Percentiles rank a stretch among this genome's conserved stretches.
Conservation (phyloP, 768 basidiomycete genomes). For the Nevesoporus exiguus region DNA sequence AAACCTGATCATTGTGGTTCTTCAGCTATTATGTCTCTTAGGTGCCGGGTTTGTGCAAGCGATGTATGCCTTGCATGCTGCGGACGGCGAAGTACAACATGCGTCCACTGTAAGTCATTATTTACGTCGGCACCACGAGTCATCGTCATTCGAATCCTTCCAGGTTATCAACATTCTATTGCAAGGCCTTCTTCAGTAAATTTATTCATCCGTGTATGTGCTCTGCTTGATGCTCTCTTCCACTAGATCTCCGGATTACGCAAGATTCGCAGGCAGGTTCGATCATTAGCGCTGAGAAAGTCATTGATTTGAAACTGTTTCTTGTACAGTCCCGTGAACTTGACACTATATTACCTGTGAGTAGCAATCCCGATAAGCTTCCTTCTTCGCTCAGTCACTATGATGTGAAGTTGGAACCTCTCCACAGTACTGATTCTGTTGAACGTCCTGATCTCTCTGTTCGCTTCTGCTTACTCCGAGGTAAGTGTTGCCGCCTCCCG, state of each 20-base stretch:
- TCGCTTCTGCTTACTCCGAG: conserved; percentile 88
- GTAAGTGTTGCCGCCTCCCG: conserved; percentile 39
- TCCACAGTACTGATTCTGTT: conserved; percentile 80
- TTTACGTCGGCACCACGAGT: neutral
- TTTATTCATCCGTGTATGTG: neutral
- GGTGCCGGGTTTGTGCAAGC: conserved; percentile 84
- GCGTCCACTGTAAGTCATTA: conserved; percentile 41
- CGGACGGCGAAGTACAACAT: conserved; percentile 71
- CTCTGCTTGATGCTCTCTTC: neutral
- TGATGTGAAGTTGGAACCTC: conserved; percentile 66
- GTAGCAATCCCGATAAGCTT: conserved; percentile 20
- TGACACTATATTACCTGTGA: conserved; percentile 78
- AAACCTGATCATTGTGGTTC: neutral
- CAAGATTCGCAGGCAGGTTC: conserved; percentile 50
- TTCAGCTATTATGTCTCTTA: conserved; percentile 74
- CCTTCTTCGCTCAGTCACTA: neutral
- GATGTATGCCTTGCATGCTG: conserved; percentile 85
- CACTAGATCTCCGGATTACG: conserved; percentile 62
- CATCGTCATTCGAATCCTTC: neutral
- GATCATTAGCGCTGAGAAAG: neutral
- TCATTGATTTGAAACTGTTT: neutral
- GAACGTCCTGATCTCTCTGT: conserved; percentile 94
- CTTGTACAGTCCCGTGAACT: conserved; percentile 46
- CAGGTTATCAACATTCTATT: conserved; percentile 71
- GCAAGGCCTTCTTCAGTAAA: conserved; percentile 77